Percentiles rank a stretch among this genome's conserved stretches.
Conservation (phyloP, 352 stramenopile genomes). For the Globisporangium nodosum region DNA sequence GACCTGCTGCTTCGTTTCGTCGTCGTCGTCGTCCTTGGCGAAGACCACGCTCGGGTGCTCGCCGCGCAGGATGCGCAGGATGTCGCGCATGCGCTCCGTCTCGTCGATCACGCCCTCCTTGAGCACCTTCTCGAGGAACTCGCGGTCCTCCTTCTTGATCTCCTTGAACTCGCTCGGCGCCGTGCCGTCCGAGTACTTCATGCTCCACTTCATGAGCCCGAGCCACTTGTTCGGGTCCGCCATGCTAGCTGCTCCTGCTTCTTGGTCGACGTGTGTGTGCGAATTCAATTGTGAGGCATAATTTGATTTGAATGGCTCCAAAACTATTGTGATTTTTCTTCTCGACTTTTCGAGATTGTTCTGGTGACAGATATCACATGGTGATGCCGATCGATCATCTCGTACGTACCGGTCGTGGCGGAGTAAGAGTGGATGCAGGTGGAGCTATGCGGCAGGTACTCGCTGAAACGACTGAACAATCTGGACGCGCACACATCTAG, state of each 20-base stretch:
- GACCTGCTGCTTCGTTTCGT: constrained; percentile 22
- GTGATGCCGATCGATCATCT: too few species aligned
- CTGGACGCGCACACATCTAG: too few species aligned
- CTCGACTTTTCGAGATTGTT: too few species aligned
- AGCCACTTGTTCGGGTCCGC: constrained; percentile 84
- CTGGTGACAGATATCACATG: too few species aligned
- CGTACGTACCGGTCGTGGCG: too few species aligned
- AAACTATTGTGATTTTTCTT: too few species aligned
- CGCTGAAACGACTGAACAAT: too few species aligned
- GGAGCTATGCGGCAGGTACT: too few species aligned
- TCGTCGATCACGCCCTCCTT: constrained; percentile 83
- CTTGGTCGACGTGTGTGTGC: too few species aligned
- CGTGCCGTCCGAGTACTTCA: constrained; percentile 84
- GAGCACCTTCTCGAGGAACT: constrained; percentile 80
- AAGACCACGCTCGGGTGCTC: constrained; percentile 75
- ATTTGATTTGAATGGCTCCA: too few species aligned
- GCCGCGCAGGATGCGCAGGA: constrained; percentile 74
- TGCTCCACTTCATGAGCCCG: constrained; percentile 84
- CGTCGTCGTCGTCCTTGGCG: constrained; percentile 32
- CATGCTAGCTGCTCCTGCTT: constrained; percentile 11
- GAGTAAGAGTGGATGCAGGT: too few species aligned
- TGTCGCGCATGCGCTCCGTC: constrained; percentile 78
- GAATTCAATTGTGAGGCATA: too few species aligned
- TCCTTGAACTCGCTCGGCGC: constrained; percentile 49
- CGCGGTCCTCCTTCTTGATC: constrained; percentile 72